phyloP scores from a whole-genome alignment of 1,139 yeast genomes.

The Scheffersomyces titani region DNA sequence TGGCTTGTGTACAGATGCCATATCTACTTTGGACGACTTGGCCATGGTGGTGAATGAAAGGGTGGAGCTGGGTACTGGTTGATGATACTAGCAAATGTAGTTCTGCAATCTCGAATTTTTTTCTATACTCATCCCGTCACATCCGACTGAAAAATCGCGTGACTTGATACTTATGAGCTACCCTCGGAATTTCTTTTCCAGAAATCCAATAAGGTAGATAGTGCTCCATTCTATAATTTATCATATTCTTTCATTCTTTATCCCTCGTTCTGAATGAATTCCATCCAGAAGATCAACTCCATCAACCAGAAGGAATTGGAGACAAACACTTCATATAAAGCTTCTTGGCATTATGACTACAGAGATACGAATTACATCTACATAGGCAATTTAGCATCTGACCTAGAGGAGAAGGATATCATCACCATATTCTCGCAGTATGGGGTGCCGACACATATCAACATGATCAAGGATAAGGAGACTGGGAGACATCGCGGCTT shows the following conservation, averaged over 20 bases:
- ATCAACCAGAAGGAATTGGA: conserved; percentile 71
- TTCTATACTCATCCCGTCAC: neutral
- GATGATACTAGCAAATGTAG: neutral
- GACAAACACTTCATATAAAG: conserved; percentile 55
- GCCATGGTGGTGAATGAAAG: neutral
- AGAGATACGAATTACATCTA: conserved; percentile 58
- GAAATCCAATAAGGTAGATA: neutral
- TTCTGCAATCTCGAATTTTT: neutral
- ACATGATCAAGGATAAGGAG: conserved; percentile 66
- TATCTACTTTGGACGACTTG: neutral
- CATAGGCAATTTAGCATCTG: conserved; percentile 71
- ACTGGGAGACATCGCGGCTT: conserved; percentile 69
- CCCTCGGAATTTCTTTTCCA: neutral
- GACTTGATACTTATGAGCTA: neutral
- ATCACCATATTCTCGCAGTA: conserved; percentile 82
- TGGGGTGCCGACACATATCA: conserved; percentile 82
- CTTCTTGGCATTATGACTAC: conserved; percentile 91
- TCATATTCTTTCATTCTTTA: neutral
- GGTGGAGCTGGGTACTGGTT: neutral
- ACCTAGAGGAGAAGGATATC: conserved; percentile 72
- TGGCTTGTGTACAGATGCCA: neutral
- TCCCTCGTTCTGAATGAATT: conserved; percentile 30
- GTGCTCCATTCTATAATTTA: neutral
- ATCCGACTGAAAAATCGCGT: neutral
- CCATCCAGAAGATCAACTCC: conserved; percentile 52